Conservation (phyloP, 1,284 basidiomycete genomes). For the Fomitiporia mediterranea region DNA sequence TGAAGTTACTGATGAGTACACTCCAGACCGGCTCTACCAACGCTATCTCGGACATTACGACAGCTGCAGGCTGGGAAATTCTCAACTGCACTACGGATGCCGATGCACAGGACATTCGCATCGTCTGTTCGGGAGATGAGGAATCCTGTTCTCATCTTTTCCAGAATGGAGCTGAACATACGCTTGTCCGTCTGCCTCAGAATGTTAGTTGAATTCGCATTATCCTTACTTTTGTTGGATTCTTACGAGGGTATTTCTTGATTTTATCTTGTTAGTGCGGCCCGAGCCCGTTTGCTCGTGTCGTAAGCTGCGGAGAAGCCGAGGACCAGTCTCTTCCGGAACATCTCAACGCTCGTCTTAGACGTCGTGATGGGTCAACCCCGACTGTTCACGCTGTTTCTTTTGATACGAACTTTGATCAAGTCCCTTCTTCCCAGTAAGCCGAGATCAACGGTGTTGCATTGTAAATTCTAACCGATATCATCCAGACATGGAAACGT, state of each 20-base stretch:
- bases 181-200: slow-evolving; percentile 48
- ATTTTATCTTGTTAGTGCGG: slow-evolving; percentile 38
- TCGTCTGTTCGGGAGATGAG: slow-evolving; percentile 39
- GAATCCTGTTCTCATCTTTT: slow-evolving; percentile 42
- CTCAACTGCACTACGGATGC: slow-evolving; percentile 38
- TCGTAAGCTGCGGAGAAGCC: slow-evolving; percentile 37
- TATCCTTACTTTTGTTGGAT: no score
- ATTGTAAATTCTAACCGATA: not conserved
- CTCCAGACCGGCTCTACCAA: slow-evolving; percentile 30
- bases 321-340: slow-evolving; percentile 41
- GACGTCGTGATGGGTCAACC: slow-evolving; percentile 30
- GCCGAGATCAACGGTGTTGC: not conserved
- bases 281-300: slow-evolving; percentile 44
- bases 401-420: slow-evolving; percentile 40
- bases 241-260: not conserved
- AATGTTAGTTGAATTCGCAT: slow-evolving; percentile 36
- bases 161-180: slow-evolving; percentile 41
- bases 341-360: slow-evolving; percentile 28
- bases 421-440: slow-evolving; percentile 3
- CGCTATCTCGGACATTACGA: slow-evolving; percentile 49
- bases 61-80: slow-evolving; percentile 50
- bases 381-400: slow-evolving; percentile 39
- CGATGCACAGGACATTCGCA: slow-evolving; percentile 41
- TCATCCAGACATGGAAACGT: slow-evolving; percentile 3
- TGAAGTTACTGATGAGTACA: not conserved